Evolutionary conservation across 176 grass and related monocot species (phyloP), one percentile per base, ranked within the genome.

Genomic region (Pontederia crassipes): DNA sequence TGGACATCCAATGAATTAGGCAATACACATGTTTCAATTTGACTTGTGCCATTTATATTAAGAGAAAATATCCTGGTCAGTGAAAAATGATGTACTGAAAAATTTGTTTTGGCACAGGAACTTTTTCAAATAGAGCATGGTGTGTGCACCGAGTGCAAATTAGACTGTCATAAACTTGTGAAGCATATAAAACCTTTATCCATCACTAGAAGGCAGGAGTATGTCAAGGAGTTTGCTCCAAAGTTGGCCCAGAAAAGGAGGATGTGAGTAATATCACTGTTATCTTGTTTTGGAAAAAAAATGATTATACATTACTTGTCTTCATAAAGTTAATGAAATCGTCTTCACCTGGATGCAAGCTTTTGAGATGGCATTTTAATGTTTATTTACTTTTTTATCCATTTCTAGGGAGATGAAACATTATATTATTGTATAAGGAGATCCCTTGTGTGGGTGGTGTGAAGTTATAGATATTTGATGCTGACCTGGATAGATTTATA

Each of bases 71-170:
- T 62, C 52, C 50, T 53, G 8, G 12, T 55, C 11, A 28, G 26
- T 52, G 59, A 15, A 8, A 18, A 48, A 64, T 10, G 46, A 9
- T 57, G 40, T 10, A 24, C 66, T 69, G 28, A 69, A 24, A 69
- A 24, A 57, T 8, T 55, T 9, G 16, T 57, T 10, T 17, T 46
- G 13, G 64, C 61, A 2, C 66, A 97, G 81, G 87, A 70, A 80
- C 71, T 97, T 60, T 97, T 91, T 75, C 78, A 90, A 85, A 80
- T 97, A 79, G 87, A 97, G 59, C 72, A 64, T 48, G 92, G 83
- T 59, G 68, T 85, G 72, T 91, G 92, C 54, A 70, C 79, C 45
- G 59, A 78, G 61, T 97, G 92, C 76, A 90, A 97, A 67, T 72
- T 91, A 14, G 87, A 97, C 79, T 97, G 92, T 71, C 72, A 29